Percentiles rank a stretch among this genome's conserved stretches.
Conservation (phyloP, 2,329 filamentous ascomycete species). For the Pseudopithomyces maydicus region DNA sequence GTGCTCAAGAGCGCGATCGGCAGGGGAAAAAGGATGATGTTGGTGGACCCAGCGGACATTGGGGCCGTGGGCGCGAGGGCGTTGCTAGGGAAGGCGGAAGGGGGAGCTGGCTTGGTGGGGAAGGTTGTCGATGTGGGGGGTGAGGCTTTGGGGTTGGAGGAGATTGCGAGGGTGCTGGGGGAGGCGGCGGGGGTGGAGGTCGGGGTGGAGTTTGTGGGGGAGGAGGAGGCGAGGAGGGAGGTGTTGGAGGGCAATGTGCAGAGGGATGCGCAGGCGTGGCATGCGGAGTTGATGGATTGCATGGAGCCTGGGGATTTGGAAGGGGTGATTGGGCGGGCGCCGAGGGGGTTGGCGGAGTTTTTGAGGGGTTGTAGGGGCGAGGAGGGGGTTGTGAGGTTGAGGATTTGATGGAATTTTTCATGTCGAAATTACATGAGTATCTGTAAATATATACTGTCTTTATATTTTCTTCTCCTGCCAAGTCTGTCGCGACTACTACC, state of each 20-base stretch:
- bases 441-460: no score
- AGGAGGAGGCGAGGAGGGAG: neutral
- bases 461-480: no score
- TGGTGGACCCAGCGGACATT: neutral
- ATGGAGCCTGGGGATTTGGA: neutral
- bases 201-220: neutral
- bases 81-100: neutral
- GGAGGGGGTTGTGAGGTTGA: neutral
- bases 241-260: neutral
- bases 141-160: neutral
- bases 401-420: no score
- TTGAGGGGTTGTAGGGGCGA: neutral
- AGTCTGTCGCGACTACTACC: no score
- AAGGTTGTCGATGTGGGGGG: neutral
- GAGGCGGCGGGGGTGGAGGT: neutral
- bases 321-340: neutral
- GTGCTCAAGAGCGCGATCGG: neutral
- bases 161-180: neutral
- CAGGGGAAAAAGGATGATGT: neutral
- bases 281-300: neutral
- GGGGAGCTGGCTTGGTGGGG: neutral
- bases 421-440: no score
- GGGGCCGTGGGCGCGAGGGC: neutral
- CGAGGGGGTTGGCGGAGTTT: neutral
- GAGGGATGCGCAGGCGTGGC: neutral